Percentiles rank a stretch among this genome's conserved stretches.
These are phyloP conservation scores for Ogataea wickerhamii DNA, from an alignment of 805 yeast genomes.

Conservation along the genomic window DNA sequence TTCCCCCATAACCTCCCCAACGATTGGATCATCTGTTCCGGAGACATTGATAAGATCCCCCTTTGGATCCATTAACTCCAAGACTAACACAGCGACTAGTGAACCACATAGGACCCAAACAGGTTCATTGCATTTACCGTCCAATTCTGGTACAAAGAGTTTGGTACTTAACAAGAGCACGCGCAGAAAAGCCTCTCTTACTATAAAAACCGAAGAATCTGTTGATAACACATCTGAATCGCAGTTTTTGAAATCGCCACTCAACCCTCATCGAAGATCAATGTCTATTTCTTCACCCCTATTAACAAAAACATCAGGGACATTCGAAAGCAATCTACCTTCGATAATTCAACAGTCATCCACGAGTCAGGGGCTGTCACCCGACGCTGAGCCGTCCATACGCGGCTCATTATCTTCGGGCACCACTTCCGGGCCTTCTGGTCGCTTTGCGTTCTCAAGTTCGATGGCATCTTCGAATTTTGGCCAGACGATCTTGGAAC, in stretches of 20 bases:
- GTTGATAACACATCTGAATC: not conserved
- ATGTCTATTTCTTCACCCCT: not conserved
- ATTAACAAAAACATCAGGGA: not conserved
- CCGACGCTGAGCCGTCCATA: not conserved
- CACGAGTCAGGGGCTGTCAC: too few species aligned
- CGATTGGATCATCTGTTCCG: not conserved
- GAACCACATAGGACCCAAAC: not conserved
- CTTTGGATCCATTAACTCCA: not conserved
- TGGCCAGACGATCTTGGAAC: constrained; percentile 5
- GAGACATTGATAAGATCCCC: not conserved
- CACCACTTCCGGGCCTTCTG: not conserved
- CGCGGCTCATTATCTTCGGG: constrained; percentile 1
- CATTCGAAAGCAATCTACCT: not conserved
- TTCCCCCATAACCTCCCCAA: not conserved
- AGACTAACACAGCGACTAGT: not conserved
- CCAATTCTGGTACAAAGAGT: not conserved
- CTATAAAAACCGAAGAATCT: constrained; percentile 1
- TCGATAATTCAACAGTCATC: not conserved
- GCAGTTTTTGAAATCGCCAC: constrained; percentile 1
- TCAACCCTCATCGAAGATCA: constrained; percentile 1
- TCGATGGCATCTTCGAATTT: not conserved
- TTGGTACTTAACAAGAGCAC: not conserved
- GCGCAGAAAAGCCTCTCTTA: not conserved
- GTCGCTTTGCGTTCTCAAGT: not conserved
- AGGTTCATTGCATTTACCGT: not conserved